Evolutionary conservation across 345 rosid genomes (phyloP).

Genomic region (Leavenworthia alabamica): DNA sequence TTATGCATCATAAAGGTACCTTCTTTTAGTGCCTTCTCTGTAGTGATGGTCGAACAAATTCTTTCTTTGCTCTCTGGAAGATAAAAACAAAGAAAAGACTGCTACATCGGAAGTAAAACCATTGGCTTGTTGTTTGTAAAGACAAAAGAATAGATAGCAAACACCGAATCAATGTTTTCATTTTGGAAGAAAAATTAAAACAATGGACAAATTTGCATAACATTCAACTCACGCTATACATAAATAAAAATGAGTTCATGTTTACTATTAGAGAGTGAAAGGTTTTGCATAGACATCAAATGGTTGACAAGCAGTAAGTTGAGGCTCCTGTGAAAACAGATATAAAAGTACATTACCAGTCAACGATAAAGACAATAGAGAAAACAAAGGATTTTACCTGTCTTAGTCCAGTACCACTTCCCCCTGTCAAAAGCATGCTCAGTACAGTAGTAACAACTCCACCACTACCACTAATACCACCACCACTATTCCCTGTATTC

Average conservation of each 20-base stretch:
- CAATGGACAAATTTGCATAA: neutral
- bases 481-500: slow-evolving; percentile 36
- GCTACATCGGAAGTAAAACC: slow-evolving; percentile 59
- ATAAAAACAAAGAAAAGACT: slow-evolving; percentile 66
- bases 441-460: slow-evolving; percentile 62
- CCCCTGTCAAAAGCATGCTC: slow-evolving; percentile 68
- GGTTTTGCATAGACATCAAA: slow-evolving; percentile 72
- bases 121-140: slow-evolving; percentile 1
- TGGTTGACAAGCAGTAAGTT: slow-evolving; percentile 60
- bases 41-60: slow-evolving; percentile 49
- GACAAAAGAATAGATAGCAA: neutral
- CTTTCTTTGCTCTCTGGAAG: slow-evolving; percentile 72
- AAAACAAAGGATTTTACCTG: slow-evolving; percentile 42
- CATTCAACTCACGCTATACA: slow-evolving; percentile 17
- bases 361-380: neutral
- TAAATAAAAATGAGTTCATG: slow-evolving; percentile 5
- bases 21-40: slow-evolving; percentile 71
- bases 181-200: neutral
- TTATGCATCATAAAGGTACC: slow-evolving; percentile 58
- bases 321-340: slow-evolving; percentile 58
- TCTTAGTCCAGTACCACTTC: slow-evolving; percentile 47
- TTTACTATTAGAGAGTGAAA: slow-evolving; percentile 45
- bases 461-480: slow-evolving; percentile 38
- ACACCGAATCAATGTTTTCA: slow-evolving; percentile 8
- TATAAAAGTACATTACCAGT: neutral